Evolutionary conservation across 441 rosid species (phyloP).

Genomic region (Sinapis alba): DNA sequence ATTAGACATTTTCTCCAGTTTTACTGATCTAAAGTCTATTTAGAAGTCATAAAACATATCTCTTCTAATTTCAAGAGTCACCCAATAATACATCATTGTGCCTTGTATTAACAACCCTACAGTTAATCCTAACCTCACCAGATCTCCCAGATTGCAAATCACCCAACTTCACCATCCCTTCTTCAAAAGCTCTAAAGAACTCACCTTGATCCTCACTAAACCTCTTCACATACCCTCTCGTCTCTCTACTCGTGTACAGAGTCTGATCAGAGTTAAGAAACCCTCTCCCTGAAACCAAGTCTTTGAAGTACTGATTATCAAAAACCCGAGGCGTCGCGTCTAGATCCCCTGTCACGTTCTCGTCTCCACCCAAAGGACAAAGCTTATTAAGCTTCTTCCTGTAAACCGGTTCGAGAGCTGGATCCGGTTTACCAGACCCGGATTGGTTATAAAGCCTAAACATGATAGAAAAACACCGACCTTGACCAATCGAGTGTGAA

Average conservation of each 20-base stretch:
- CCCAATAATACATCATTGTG: constrained; percentile 32
- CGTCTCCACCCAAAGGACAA: constrained; percentile 72
- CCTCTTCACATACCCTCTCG: constrained; percentile 53
- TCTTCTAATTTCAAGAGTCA: background rate
- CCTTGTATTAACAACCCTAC: constrained; percentile 62
- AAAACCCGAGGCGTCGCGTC: constrained; percentile 73
- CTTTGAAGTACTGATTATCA: constrained; percentile 82
- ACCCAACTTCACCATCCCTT: constrained; percentile 89
- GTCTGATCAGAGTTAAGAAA: constrained; percentile 90
- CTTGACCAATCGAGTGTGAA: constrained; percentile 89
- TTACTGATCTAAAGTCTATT: background rate
- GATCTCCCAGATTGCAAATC: constrained; percentile 70
- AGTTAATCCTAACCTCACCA: constrained; percentile 73
- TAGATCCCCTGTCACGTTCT: constrained; percentile 66
- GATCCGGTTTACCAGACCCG: constrained; percentile 62
- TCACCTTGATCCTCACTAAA: constrained; percentile 56
- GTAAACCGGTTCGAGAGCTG: constrained; percentile 57
- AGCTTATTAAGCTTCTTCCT: constrained; percentile 57
- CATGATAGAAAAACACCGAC: constrained; percentile 80
- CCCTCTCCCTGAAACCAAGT: constrained; percentile 78
- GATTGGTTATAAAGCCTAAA: constrained; percentile 94
- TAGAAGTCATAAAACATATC: constrained; percentile 1
- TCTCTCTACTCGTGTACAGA: constrained; percentile 53
- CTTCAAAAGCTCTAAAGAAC: constrained; percentile 70
- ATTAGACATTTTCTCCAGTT: background rate